Base-by-base conservation (phyloP, 257 asterid species). In the Solanum peruvianum region DNA sequence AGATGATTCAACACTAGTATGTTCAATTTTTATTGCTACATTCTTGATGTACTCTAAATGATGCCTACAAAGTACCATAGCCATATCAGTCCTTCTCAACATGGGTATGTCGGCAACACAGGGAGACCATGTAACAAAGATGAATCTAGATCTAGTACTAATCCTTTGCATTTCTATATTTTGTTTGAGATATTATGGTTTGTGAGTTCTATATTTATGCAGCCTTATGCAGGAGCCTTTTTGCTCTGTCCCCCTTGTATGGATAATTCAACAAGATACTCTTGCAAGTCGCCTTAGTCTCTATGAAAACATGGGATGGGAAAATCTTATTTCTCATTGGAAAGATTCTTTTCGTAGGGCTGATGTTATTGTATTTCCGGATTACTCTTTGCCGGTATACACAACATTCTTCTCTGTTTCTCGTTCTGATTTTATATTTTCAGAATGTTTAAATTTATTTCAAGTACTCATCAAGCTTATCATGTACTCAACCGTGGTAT, bases 151-250 rank as follows among this genome's bases (percentile, higher is more conserved):
- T 47, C 67, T 47, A 11, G 18, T 29, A 49, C 13, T 11, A 31
- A 20, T 69, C 23, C 23, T 85, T 72, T 70, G 70, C 47, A 25
- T 69, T 41, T 25, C 67, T 76, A 14, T 49, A 27, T 33, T 86
- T 86, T 86, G 83, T 84, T 90, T 73, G 82, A 73, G 82, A 73
- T 73, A 20, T 20, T 20, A 89, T 92, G 92, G 92, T 93, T 89
- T 92, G 93, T 94, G 95, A 93, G 91, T 93, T 94, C 93, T 95
- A 96, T 92, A 93, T 93, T 90, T 94, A 87, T 95, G 98, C 99
- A 97, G 99, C 98, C 98, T 97, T 91, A 96, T 97, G 99, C 99
- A 95, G 98, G 99, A 97, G 98, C 99, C 99, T 58, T 97, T 97
- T 89, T 92, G 98, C 99, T 97, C 98, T 91, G 96, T 97, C 90